These are phyloP conservation scores for Ophiocordyceps camponoti-floridani DNA, from an alignment of 2,329 filamentous ascomycete genomes.

Conservation along the genomic window DNA sequence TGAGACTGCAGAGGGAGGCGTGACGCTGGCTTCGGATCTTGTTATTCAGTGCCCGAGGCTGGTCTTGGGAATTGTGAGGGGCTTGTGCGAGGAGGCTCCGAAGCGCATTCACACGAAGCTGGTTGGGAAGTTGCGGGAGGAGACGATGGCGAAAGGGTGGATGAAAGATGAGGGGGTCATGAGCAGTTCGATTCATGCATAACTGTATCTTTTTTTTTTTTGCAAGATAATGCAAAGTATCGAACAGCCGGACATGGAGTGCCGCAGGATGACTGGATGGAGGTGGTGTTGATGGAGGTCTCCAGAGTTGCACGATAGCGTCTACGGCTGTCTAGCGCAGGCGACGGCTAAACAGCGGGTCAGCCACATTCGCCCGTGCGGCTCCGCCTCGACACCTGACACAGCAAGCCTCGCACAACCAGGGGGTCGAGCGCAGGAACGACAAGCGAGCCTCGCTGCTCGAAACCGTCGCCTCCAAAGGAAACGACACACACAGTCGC, in stretches of 20 bases:
- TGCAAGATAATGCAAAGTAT: too few species aligned
- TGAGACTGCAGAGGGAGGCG: constrained; percentile 11
- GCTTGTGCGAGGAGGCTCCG: constrained; percentile 32
- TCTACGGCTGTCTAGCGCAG: not conserved
- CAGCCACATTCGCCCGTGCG: not conserved
- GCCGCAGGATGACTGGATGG: too few species aligned
- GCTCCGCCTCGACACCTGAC: not conserved
- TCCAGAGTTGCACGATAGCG: not conserved
- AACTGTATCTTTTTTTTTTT: too few species aligned
- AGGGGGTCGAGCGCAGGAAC: too few species aligned
- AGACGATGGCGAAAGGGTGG: not conserved
- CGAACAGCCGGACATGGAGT: too few species aligned
- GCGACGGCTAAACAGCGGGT: not conserved
- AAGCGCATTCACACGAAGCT: constrained; percentile 30
- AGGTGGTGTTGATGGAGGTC: too few species aligned
- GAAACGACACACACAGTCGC: too few species aligned
- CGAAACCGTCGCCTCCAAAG: too few species aligned
- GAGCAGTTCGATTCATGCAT: too few species aligned
- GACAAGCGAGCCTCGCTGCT: too few species aligned
- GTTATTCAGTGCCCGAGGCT: constrained; percentile 31
- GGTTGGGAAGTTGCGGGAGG: constrained; percentile 14
- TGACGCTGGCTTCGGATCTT: constrained; percentile 30
- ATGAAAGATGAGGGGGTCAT: too few species aligned
- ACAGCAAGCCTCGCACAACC: not conserved
- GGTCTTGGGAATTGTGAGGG: constrained; percentile 28